Evolutionary conservation across 805 yeast genomes (phyloP).

Genomic region (Saturnispora galanensis): DNA sequence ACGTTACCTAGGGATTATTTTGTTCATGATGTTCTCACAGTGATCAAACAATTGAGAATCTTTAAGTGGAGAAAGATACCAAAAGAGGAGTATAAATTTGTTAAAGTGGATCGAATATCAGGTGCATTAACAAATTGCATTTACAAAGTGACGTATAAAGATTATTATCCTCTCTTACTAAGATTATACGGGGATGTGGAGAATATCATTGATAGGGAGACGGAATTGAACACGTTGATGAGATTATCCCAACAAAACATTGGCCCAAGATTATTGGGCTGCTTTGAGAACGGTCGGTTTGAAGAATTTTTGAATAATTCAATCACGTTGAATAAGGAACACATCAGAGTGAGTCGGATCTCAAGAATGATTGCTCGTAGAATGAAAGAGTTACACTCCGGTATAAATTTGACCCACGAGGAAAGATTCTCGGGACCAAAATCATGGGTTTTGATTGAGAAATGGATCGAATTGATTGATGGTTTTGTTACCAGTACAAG

Average conservation of each 20-base stretch:
- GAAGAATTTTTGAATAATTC: conserved; percentile 89
- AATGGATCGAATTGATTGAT: conserved; percentile 54
- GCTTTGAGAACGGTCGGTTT: conserved; percentile 84
- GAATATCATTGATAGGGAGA: conserved; percentile 74
- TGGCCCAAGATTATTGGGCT: conserved; percentile 84
- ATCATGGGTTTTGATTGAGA: conserved; percentile 57
- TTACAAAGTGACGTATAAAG: conserved; percentile 45
- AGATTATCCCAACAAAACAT: conserved; percentile 69
- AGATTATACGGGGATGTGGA: conserved; percentile 87
- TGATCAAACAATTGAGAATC: conserved; percentile 53
- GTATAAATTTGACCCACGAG: conserved; percentile 50
- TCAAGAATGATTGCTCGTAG: conserved; percentile 85
- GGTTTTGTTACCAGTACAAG: conserved; percentile 30
- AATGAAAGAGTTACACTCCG: conserved; percentile 88
- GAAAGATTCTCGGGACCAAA: conserved; percentile 57
- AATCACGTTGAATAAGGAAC: conserved; percentile 59
- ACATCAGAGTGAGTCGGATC: conserved; percentile 65
- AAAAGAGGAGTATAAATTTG: conserved; percentile 29
- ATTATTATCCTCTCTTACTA: conserved; percentile 52
- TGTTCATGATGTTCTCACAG: conserved; percentile 64
- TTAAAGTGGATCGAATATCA: conserved; percentile 58
- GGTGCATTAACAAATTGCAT: conserved; percentile 94
- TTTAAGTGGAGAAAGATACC: conserved; percentile 68
- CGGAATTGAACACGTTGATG: conserved; percentile 62
- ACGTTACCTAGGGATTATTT: conserved; percentile 76